Percentiles rank a stretch among this genome's conserved stretches.
These are phyloP conservation scores for Raffaelea deltoideospora DNA, from an alignment of 2,329 filamentous ascomycete genomes.

Conservation along the genomic window DNA sequence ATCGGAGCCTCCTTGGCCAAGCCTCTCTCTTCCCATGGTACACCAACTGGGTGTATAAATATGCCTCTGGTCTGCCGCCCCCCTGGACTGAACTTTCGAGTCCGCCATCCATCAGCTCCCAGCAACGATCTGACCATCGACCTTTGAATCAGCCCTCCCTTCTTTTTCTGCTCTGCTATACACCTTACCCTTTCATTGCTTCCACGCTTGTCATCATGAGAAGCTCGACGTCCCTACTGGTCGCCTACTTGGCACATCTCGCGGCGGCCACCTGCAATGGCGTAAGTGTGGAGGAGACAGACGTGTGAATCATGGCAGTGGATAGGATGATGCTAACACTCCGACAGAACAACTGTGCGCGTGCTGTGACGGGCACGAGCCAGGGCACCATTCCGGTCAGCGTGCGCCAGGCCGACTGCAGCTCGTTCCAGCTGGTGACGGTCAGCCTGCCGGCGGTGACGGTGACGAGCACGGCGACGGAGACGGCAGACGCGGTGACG, in stretches of 20 bases:
- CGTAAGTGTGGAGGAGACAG: too few relatives aligned
- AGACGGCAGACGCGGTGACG: neutral
- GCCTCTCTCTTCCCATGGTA: too few relatives aligned
- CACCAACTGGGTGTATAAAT: too few relatives aligned
- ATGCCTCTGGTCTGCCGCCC: too few relatives aligned
- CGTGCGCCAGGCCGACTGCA: constrained; percentile 6
- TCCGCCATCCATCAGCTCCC: too few relatives aligned
- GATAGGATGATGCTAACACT: too few relatives aligned
- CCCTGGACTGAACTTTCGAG: too few relatives aligned
- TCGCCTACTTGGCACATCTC: constrained; percentile 1
- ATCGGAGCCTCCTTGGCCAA: too few relatives aligned
- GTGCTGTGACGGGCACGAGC: constrained; percentile 6
- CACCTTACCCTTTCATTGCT: neutral
- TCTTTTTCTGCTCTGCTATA: too few relatives aligned
- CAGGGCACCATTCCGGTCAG: neutral
- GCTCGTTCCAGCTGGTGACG: constrained; percentile 3
- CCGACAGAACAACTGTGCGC: constrained; percentile 7
- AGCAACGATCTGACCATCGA: too few relatives aligned
- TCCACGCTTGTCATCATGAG: constrained; percentile 1
- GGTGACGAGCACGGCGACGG: neutral
- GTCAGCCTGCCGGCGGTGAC: neutral
- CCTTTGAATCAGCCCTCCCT: too few relatives aligned
- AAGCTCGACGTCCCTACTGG: neutral
- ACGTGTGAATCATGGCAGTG: too few relatives aligned
- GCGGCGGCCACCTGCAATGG: constrained; percentile 1